Evolutionary conservation across 176 grass and related monocot species (phyloP).

Genomic region (Eragrostis nindensis): DNA sequence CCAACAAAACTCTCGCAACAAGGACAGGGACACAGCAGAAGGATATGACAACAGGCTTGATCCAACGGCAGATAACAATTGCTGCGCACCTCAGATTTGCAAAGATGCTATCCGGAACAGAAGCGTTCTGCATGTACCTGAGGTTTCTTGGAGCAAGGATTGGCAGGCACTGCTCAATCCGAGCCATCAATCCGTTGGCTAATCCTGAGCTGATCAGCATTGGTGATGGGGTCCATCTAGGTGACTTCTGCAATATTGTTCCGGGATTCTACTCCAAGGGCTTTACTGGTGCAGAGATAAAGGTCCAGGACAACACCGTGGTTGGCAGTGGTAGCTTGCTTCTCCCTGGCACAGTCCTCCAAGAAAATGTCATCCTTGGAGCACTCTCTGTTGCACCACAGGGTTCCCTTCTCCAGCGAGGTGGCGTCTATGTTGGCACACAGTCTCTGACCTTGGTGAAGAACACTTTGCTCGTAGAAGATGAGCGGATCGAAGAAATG

Average conservation of each 20-base stretch:
- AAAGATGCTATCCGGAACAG: constrained; percentile 72
- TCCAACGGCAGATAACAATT: constrained; percentile 48
- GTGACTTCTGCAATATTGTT: constrained; percentile 69
- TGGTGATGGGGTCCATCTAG: constrained; percentile 72
- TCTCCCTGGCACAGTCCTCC: constrained; percentile 61
- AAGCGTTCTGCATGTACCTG: constrained; percentile 73
- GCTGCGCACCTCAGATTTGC: constrained; percentile 69
- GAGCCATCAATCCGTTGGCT: constrained; percentile 61
- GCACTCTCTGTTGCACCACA: constrained; percentile 68
- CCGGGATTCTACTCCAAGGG: constrained; percentile 59
- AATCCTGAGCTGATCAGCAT: constrained; percentile 59
- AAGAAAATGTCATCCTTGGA: constrained; percentile 72
- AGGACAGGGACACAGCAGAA: constrained; percentile 21
- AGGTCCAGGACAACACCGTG: constrained; percentile 59
- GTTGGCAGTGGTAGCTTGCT: constrained; percentile 71
- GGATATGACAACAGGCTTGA: constrained; percentile 33
- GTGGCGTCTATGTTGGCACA: constrained; percentile 62
- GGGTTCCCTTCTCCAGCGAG: constrained; percentile 52
- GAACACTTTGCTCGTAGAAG: constrained; percentile 51
- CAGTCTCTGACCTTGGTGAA: constrained; percentile 60
- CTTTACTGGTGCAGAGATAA: constrained; percentile 45
- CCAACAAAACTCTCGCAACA: constrained; percentile 39
- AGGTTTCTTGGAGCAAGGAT: constrained; percentile 72
- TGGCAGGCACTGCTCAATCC: constrained; percentile 70
- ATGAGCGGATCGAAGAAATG: constrained; percentile 73